Conservation (phyloP, 2,329 filamentous ascomycete species). For the Colletotrichum sublineola region DNA sequence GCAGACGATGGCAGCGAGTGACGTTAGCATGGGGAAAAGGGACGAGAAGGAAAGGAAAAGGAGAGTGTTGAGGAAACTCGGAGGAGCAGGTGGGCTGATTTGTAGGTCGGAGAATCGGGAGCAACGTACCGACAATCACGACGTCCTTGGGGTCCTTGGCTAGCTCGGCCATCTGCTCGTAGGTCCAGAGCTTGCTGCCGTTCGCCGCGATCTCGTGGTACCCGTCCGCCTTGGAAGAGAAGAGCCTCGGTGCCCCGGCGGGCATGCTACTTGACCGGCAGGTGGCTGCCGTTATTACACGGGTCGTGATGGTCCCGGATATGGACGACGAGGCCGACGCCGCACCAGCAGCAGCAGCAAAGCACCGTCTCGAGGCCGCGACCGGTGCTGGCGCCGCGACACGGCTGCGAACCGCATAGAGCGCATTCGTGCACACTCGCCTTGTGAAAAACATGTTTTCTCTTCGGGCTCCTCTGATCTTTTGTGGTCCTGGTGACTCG, state of each 20-base stretch:
- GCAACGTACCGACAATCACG: slow-evolving; percentile 32
- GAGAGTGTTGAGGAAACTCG: neutral
- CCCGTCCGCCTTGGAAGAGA: slow-evolving; percentile 25
- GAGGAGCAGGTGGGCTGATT: neutral
- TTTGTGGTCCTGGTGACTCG: neutral
- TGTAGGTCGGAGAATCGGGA: neutral
- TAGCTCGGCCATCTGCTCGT: slow-evolving; percentile 58
- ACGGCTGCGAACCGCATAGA: slow-evolving; percentile 11
- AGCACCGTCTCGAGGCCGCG: slow-evolving; percentile 24
- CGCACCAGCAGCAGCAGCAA: neutral
- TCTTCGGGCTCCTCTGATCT: neutral
- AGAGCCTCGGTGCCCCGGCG: slow-evolving; percentile 21
- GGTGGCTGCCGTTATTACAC: neutral
- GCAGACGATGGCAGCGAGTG: neutral
- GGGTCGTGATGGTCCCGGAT: neutral
- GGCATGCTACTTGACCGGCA: neutral
- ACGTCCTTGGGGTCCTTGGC: slow-evolving; percentile 8
- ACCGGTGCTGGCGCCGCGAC: slow-evolving; percentile 4
- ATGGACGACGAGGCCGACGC: neutral
- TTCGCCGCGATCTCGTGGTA: slow-evolving; percentile 38
- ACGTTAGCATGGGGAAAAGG: neutral
- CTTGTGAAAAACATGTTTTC: slow-evolving; percentile 15
- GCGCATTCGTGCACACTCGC: slow-evolving; percentile 11
- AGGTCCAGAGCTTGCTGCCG: slow-evolving; percentile 60
- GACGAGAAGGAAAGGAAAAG: neutral